Conservation (phyloP, 345 rosid genomes). For the Salix udensis region DNA sequence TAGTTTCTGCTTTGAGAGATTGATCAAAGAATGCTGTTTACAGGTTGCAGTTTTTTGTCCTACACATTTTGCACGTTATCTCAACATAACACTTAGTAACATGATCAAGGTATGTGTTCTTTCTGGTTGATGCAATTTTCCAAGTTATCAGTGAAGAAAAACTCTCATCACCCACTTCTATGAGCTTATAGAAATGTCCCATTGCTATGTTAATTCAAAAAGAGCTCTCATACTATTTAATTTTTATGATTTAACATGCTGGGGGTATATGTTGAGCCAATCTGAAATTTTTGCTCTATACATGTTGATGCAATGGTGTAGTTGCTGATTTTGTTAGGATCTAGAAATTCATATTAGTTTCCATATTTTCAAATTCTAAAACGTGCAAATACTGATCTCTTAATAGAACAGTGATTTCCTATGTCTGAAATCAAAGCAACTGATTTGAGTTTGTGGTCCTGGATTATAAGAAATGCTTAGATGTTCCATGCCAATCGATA, state of each 20-base stretch:
- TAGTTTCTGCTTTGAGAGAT: constrained; percentile 8
- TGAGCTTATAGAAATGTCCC: neutral
- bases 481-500: neutral
- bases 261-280: too few relatives aligned
- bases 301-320: too few relatives aligned
- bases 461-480: too few relatives aligned
- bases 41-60: constrained; percentile 83
- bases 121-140: neutral
- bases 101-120: constrained; percentile 55
- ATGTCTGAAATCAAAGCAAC: too few relatives aligned
- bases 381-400: too few relatives aligned
- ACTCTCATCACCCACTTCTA: neutral
- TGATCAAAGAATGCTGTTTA: constrained; percentile 18
- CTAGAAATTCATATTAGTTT: too few relatives aligned
- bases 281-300: too few relatives aligned
- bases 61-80: constrained; percentile 43
- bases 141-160: neutral
- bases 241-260: too few relatives aligned
- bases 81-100: constrained; percentile 73
- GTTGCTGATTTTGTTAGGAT: too few relatives aligned
- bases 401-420: too few relatives aligned
- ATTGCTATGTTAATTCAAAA: neutral
- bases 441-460: too few relatives aligned
- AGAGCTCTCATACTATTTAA: neutral
- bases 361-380: too few relatives aligned